Conservation (phyloP, 768 basidiomycete species). For the Lactarius quietus region DNA sequence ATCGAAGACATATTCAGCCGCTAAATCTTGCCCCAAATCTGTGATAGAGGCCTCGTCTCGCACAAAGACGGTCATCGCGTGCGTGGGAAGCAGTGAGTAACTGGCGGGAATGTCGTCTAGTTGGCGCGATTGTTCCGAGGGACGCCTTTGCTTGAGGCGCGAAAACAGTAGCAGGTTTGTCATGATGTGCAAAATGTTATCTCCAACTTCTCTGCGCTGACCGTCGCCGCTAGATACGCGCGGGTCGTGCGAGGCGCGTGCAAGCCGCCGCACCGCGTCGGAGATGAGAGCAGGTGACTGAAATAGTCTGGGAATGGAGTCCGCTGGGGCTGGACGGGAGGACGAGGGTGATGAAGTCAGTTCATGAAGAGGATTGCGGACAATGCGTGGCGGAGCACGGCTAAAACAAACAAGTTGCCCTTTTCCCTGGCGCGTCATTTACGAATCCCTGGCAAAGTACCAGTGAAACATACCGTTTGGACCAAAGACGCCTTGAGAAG, state of each 20-base stretch:
- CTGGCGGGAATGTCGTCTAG: conserved; percentile 49
- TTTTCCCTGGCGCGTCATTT: conserved; percentile 32
- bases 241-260: conserved; percentile 57
- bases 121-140: conserved; percentile 42
- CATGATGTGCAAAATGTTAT: conserved; percentile 70
- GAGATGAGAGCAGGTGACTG: conserved; percentile 69
- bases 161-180: conserved; percentile 67
- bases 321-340: conserved; percentile 23
- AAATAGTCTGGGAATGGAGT: conserved; percentile 36
- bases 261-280: conserved; percentile 67
- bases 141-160: conserved; percentile 45
- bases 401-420: conserved; percentile 89
- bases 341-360: conserved; percentile 43
- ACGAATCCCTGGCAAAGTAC: not conserved
- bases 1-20: conserved; percentile 23
- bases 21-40: conserved; percentile 22
- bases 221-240: conserved; percentile 38
- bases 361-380: conserved; percentile 53
- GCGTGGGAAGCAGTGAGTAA: conserved; percentile 48
- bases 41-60: conserved; percentile 21
- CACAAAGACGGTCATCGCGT: conserved; percentile 32
- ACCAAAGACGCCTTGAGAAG: conserved; percentile 85
- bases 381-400: conserved; percentile 67
- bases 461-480: conserved; percentile 61
- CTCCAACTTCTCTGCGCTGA: conserved; percentile 46